Conservation (phyloP, 1,284 basidiomycete species). For the Cryptococcus sp. region DNA sequence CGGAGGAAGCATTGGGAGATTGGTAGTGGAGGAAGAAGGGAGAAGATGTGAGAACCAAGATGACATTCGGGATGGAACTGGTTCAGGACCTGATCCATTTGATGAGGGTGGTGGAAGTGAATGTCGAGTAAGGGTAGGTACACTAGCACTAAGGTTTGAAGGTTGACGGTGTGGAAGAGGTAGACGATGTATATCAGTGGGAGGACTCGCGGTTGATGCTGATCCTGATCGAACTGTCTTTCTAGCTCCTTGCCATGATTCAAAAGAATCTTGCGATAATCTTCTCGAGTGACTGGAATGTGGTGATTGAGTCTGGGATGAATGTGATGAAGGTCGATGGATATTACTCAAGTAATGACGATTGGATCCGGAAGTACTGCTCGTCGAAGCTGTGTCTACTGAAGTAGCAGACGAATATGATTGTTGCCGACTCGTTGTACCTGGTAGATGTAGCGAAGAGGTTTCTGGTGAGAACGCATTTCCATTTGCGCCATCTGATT, state of each 20-base stretch:
- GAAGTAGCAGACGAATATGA: conserved; percentile 35
- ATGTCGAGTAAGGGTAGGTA: conserved; percentile 26
- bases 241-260: conserved; percentile 19
- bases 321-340: conserved; percentile 12
- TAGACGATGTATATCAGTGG: conserved; percentile 9
- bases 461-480: conserved; percentile 3
- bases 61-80: conserved; percentile 32
- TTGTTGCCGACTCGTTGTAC: conserved; percentile 20
- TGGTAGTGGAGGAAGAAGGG: conserved; percentile 20
- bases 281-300: conserved; percentile 18
- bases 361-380: conserved; percentile 4
- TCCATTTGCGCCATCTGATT: conserved; percentile 3
- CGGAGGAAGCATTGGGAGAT: conserved; percentile 6
- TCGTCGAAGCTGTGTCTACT: conserved; percentile 19
- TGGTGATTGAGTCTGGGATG: conserved; percentile 11
- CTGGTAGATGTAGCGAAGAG: conserved; percentile 13
- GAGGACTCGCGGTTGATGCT: conserved; percentile 20
- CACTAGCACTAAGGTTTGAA: conserved; percentile 28
- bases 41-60: conserved; percentile 44
- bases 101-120: conserved; percentile 22
- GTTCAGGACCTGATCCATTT: conserved; percentile 7
- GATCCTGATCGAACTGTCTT: conserved; percentile 20
- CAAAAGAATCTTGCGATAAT: conserved; percentile 28
- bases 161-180: conserved; percentile 27
- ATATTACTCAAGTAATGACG: conserved; percentile 14